A percentile compares a stretch with the other conserved stretches of the same genome.
These are phyloP conservation scores for Gossypium davidsonii DNA, from an alignment of 441 rosid genomes.

Conservation along the genomic window DNA sequence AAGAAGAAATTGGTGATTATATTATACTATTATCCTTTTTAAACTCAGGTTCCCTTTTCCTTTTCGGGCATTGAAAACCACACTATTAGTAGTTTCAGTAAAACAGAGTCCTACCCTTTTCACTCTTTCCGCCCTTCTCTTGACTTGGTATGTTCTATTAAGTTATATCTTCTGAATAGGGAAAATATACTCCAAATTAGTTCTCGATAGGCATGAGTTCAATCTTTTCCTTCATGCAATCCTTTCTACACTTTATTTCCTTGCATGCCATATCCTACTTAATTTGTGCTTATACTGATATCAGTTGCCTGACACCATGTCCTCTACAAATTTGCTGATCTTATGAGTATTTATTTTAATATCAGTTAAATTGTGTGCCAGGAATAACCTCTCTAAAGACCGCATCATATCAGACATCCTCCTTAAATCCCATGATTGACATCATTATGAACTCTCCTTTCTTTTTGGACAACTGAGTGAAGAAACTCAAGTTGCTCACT, in stretches of 20 bases:
- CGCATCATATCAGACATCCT: background rate
- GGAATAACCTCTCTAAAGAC: background rate
- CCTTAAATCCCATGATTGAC: background rate
- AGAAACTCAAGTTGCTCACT: background rate
- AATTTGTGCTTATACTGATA: background rate
- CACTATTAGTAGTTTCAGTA: background rate
- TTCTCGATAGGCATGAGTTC: constrained; percentile 1
- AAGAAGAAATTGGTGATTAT: background rate
- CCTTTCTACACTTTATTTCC: background rate
- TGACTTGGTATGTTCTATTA: background rate
- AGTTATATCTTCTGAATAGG: background rate
- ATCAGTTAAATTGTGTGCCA: constrained; percentile 1
- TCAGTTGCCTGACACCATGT: background rate
- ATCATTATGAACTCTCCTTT: background rate
- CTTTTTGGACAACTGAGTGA: background rate
- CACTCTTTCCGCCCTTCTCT: background rate
- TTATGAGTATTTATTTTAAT: background rate
- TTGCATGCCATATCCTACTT: background rate
- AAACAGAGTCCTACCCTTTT: background rate
- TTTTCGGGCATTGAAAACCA: background rate
- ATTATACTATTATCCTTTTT: background rate
- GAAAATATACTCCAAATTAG: background rate
- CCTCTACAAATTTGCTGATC: background rate
- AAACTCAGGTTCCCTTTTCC: background rate
- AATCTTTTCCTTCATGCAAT: background rate